Conservation (phyloP, 306 rosid genomes). For the Trifolium fragiferum region DNA sequence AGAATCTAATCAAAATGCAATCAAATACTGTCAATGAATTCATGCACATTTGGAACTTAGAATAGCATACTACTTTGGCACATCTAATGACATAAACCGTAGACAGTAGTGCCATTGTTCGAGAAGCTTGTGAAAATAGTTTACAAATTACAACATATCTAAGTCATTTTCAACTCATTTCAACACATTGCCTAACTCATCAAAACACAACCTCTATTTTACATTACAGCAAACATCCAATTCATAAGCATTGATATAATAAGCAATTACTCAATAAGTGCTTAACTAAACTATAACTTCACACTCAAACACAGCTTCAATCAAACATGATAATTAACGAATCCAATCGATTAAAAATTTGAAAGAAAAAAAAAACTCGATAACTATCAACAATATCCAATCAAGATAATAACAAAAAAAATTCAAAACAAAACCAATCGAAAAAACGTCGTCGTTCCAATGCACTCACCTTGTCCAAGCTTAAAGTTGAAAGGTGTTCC, state of each 20-base stretch:
- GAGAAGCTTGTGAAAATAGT: neutral
- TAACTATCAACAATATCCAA: neutral
- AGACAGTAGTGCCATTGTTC: neutral
- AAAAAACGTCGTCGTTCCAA: neutral
- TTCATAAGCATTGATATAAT: neutral
- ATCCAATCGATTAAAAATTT: neutral
- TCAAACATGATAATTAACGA: neutral
- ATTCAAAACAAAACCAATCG: neutral
- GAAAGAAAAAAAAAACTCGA: neutral
- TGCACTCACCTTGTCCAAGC: conserved; percentile 87
- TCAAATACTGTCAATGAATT: neutral
- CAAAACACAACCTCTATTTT: too few species aligned
- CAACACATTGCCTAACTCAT: neutral
- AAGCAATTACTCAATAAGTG: neutral
- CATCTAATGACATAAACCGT: neutral
- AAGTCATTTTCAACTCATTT: neutral
- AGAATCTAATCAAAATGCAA: neutral
- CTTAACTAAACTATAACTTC: neutral
- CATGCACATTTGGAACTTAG: neutral
- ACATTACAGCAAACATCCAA: neutral
- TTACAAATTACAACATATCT: neutral
- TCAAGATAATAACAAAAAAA: neutral
- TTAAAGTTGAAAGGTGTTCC: conserved; percentile 81
- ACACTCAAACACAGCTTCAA: neutral
- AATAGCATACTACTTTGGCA: neutral